Evolutionary conservation across 2,329 filamentous ascomycete genomes (phyloP), one percentile per base, ranked within the genome.

Genomic region (Incumbomyces delicatus): DNA sequence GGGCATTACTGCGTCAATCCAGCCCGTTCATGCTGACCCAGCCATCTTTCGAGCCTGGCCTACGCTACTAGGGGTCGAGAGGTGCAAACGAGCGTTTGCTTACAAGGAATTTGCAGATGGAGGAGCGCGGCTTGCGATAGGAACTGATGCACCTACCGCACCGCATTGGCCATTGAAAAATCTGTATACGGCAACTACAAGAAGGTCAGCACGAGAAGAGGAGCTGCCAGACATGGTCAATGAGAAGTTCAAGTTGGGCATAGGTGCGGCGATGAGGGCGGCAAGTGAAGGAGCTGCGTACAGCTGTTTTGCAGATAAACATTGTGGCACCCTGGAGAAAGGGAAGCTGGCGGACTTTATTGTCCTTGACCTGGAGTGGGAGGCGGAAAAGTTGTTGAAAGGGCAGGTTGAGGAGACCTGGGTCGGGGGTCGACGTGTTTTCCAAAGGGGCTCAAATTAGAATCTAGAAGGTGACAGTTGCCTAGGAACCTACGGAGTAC

Each of bases 101-200:
- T 75, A 74, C 53, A 65, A 64, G 7, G 71, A 74, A 7, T 73
- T 75, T 53, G 44, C 62, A 8, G 66, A 69, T n/a, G 63, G 66
- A 5, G 71, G 70, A 2, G 70, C 70, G 0, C 53, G 55, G 3
- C 51, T 75, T 6, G 69, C 71, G 0, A 63, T 75, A 38, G 72
- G 72, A 0, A 69, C 69, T 1, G 72, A 75, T 53, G 63, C 69
- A 0, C 72, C 71, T 0, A 74, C 72, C 1, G 72, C 72, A 1
- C 65, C 65, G 1, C 66, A 71, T 48, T 57, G 62, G 6, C 66
- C 70, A 10, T 57, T 74, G 33, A 63, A 62, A 1, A 74, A 74
- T 52, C 49, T 74, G 29, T 74, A 74, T 47, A 66, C 69, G 41
- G 72, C 71, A 11, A 72, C 70, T 0, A 74, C 71, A 5, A 61